Conservation (phyloP, 2,329 filamentous ascomycete genomes). For the Diaporthe sp. region DNA sequence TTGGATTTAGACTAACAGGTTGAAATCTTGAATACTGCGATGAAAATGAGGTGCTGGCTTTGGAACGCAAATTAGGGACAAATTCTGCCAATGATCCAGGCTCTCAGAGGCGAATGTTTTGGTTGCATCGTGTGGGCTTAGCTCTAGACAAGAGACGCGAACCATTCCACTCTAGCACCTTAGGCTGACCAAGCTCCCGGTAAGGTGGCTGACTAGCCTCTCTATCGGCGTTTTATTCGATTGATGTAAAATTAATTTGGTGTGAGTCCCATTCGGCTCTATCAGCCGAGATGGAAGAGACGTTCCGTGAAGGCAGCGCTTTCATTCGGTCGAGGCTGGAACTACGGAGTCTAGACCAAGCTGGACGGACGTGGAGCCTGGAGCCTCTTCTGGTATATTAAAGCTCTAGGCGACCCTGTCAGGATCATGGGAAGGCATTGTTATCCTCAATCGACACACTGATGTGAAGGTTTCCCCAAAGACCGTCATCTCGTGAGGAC, state of each 20-base stretch:
- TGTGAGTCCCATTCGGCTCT: slow-evolving; percentile 26
- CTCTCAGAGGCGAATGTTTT: background rate
- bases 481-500: background rate
- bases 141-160: slow-evolving; percentile 3
- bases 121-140: slow-evolving; percentile 15
- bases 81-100: background rate
- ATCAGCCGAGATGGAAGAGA: slow-evolving; percentile 1
- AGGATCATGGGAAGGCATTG: background rate
- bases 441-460: background rate
- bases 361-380: background rate
- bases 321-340: too few relatives aligned
- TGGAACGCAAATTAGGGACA: background rate
- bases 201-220: slow-evolving; percentile 8
- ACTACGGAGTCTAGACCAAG: background rate
- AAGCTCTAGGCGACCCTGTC: too few relatives aligned
- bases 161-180: background rate
- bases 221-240: background rate
- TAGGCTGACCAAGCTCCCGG: slow-evolving; percentile 10
- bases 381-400: background rate
- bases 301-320: background rate
- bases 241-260: background rate
- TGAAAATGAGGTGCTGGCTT: background rate
- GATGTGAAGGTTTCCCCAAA: too few relatives aligned
- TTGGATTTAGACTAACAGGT: background rate
- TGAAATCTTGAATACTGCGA: background rate